Percentiles rank a stretch among this genome's conserved stretches.
These are phyloP conservation scores for Boletellus ananiceps DNA, from an alignment of 768 basidiomycete species.

Conservation along the genomic window DNA sequence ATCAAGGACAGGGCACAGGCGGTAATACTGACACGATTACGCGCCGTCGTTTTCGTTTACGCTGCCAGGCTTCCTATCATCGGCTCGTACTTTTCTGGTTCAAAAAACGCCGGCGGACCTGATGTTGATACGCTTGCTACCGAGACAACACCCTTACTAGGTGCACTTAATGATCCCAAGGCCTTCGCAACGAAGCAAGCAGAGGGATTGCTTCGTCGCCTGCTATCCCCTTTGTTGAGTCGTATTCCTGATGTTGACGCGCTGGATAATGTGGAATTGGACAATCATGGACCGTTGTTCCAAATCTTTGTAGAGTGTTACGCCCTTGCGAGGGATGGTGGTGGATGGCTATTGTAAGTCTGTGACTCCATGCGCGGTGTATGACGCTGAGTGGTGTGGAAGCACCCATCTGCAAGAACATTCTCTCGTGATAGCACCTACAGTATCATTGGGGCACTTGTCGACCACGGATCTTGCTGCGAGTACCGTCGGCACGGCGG, in stretches of 20 bases:
- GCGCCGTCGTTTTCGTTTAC: conserved; percentile 8
- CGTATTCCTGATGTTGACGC: conserved; percentile 18
- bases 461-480: conserved; percentile 51
- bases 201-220: conserved; percentile 14
- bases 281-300: conserved; percentile 5
- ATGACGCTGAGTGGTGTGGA: conserved; percentile 2
- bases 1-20: conserved; percentile 4
- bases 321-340: conserved; percentile 20
- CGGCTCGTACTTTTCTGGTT: conserved; percentile 17
- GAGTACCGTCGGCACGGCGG: conserved; percentile 39
- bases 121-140: conserved; percentile 1
- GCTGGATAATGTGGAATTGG: conserved; percentile 14
- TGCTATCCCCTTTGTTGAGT: conserved; percentile 12
- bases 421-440: conserved; percentile 22
- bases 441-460: conserved; percentile 48
- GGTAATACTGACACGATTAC: conserved; percentile 8
- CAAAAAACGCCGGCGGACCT: conserved; percentile 1
- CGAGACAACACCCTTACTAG: conserved; percentile 25
- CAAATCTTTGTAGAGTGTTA: conserved; percentile 15
- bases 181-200: conserved; percentile 18
- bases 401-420: conserved; percentile 22
- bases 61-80: conserved; percentile 20
- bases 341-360: conserved; percentile 22
- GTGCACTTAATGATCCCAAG: conserved; percentile 19
- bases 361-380: background rate